Base-by-base conservation (phyloP, 768 basidiomycete species). In the Amanita inopinata region DNA sequence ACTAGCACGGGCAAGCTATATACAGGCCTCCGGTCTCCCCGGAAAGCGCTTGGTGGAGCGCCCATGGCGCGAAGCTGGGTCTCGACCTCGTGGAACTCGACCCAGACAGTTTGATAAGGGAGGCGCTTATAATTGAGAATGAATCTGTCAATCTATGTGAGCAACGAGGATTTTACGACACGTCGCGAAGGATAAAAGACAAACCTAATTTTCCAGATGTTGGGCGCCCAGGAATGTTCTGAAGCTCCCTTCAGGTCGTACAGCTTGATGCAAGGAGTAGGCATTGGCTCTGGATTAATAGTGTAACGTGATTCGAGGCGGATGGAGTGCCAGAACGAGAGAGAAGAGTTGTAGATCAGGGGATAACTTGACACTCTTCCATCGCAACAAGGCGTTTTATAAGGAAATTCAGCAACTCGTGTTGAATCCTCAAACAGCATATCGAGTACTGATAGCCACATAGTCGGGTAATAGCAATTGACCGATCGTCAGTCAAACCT, bases 121-220 rank as follows among this genome's bases (percentile, higher is more conserved):
- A 88, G 69, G 3, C 78, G 71, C 53, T 87, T 86, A 54, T 73
- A 85, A 54, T 87, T 87, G n/a, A 87, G 63, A 33, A 84, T 76
- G 38, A 84, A 73, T 35, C 83, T 84, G 42, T 4, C n/a, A 7
- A 30, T 10, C 15, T 10, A 33, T 5, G 24, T 34, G 5, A 28
- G 40, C 9, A 5, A 17, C 8, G 7, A 19, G 3, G n/a, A n/a
- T n/a, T n/a, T n/a, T 24, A 40, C 23, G 39, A 14, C 19, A 30
- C 11, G 25, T 23, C 40, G 20, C n/a, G 11, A 14, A 22, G 33
- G 17, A 27, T 9, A 47, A 22, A 25, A 10, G 8, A 30, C 63
- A 23, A 40, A 78, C 81, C 83, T 65, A 48, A 86, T 71, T 33
- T 80, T 69, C 83, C 83, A 85, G 20, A 80, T 69, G 48, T 81